Conservation (phyloP, 2,329 filamentous ascomycete genomes). For the Colletotrichum cereale region DNA sequence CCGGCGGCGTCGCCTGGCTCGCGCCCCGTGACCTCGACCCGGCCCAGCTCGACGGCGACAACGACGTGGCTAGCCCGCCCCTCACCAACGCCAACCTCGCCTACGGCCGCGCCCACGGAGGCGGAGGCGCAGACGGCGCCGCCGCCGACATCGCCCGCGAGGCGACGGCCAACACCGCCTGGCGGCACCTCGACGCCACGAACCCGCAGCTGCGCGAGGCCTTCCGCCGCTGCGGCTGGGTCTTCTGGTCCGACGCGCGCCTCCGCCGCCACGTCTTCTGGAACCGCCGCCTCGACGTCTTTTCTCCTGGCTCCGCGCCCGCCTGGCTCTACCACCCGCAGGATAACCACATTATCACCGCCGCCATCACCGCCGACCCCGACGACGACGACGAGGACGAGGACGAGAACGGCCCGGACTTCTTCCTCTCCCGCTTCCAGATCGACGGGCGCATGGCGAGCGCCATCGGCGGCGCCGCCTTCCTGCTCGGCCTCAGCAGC, state of each 20-base stretch:
- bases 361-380: neutral
- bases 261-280: constrained; percentile 13
- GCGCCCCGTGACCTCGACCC: neutral
- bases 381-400: neutral
- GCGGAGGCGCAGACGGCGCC: too few relatives aligned
- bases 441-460: neutral
- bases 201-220: neutral
- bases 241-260: constrained; percentile 20
- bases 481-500: neutral
- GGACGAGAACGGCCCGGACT: neutral
- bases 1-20: neutral
- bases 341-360: too few relatives aligned
- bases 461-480: too few relatives aligned
- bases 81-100: neutral
- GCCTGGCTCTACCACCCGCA: neutral
- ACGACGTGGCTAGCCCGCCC: neutral
- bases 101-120: neutral
- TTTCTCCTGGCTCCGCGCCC: neutral
- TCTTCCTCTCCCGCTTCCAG: neutral
- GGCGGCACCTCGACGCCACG: constrained; percentile 1
- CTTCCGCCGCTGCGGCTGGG: constrained; percentile 21
- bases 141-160: neutral
- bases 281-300: constrained; percentile 2
- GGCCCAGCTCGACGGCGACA: neutral
- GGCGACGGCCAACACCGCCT: constrained; percentile 4